Evolutionary conservation across 805 yeast species (phyloP).

Genomic region (Candida jianshihensis): DNA sequence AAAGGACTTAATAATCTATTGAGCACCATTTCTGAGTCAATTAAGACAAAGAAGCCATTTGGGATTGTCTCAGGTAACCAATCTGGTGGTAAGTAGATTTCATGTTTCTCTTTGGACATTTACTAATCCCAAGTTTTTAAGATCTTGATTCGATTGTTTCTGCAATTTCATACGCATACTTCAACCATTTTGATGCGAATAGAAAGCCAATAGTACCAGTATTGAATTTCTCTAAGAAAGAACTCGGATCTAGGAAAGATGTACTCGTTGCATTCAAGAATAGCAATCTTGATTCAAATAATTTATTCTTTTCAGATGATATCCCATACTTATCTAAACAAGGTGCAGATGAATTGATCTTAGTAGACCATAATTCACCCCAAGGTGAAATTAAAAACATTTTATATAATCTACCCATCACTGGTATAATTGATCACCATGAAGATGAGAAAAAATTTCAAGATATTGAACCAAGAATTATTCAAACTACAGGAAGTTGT

Average conservation of each 20-base stretch:
- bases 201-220: conserved; percentile 49
- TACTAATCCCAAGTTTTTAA: not conserved
- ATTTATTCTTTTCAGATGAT: conserved; percentile 66
- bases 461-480: conserved; percentile 54
- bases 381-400: conserved; percentile 39
- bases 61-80: conserved; percentile 72
- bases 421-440: conserved; percentile 82
- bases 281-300: conserved; percentile 38
- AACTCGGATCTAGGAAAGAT: conserved; percentile 66
- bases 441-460: conserved; percentile 51
- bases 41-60: conserved; percentile 3
- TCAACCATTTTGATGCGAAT: conserved; percentile 31
- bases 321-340: conserved; percentile 24
- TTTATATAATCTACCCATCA: conserved; percentile 4
- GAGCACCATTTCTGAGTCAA: not conserved
- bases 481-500: conserved; percentile 70
- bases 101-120: not conserved
- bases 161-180: conserved; percentile 67
- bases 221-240: conserved; percentile 62
- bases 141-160: conserved; percentile 84
- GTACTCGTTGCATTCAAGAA: conserved; percentile 45
- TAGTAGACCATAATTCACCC: conserved; percentile 80
- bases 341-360: conserved; percentile 34
- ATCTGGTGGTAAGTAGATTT: conserved; percentile 44
- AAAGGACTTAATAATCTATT: conserved; percentile 4